Percentiles rank a stretch among this genome's conserved stretches.
Conservation (phyloP, 306 rosid genomes). For the Prunus armeniaca region DNA sequence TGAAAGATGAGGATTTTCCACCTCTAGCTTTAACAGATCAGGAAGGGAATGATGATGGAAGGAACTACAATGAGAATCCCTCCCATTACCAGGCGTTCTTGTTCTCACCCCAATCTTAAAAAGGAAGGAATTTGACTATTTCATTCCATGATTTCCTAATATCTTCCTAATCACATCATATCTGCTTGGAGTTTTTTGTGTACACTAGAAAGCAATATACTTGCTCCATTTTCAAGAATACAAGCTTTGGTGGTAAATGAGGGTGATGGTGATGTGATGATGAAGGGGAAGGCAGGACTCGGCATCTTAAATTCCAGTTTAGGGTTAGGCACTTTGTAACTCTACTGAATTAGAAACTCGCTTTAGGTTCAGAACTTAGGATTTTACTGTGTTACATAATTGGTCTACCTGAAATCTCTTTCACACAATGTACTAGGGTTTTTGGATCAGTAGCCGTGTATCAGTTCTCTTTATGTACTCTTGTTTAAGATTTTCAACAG, state of each 20-base stretch:
- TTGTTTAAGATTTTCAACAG: conserved; percentile 1
- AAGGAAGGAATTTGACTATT: conserved; percentile 13
- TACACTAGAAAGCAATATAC: conserved; percentile 28
- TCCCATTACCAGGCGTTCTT: conserved; percentile 8
- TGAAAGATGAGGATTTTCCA: conserved; percentile 43
- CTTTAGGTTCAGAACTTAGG: conserved; percentile 19
- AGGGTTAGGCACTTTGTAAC: conserved; percentile 31
- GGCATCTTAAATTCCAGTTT: not conserved
- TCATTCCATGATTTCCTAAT: not conserved
- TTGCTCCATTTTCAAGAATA: conserved; percentile 22
- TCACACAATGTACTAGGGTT: conserved; percentile 15
- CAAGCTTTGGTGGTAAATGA: conserved; percentile 7
- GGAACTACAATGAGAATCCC: conserved; percentile 18
- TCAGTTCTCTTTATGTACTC: not conserved
- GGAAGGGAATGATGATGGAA: conserved; percentile 35
- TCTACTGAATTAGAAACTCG: conserved; percentile 22
- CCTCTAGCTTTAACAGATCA: conserved; percentile 22
- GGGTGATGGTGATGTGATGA: conserved; percentile 12
- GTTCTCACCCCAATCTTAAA: conserved; percentile 17
- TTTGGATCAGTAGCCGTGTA: conserved; percentile 3
- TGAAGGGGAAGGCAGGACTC: conserved; percentile 27
- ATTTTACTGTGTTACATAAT: not conserved
- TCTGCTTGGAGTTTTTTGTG: conserved; percentile 29
- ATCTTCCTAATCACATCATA: conserved; percentile 10
- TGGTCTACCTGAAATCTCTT: conserved; percentile 1